Percentiles rank a stretch among this genome's conserved stretches.
Conservation (phyloP, 2,329 filamentous ascomycete species). For the Endoconidiophora polonica region DNA sequence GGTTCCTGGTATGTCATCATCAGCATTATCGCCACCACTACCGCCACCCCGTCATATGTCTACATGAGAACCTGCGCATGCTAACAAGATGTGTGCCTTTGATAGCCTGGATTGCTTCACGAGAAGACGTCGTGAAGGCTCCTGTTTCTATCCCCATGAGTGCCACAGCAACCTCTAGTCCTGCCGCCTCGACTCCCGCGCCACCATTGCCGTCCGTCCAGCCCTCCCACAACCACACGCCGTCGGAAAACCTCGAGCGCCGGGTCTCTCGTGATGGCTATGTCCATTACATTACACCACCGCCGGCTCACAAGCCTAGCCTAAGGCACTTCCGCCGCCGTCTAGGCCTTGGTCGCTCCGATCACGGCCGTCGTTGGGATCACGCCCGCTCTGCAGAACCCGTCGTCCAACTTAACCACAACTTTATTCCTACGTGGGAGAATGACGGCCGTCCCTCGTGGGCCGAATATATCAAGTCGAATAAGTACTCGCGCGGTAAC, state of each 20-base stretch:
- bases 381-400: conserved; percentile 41
- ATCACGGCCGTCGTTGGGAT: conserved; percentile 41
- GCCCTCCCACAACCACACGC: conserved; percentile 27
- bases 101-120: conserved; percentile 34
- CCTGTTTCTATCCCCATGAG: conserved; percentile 18
- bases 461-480: conserved; percentile 35
- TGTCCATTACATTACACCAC: conserved; percentile 20
- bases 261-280: conserved; percentile 33
- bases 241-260: conserved; percentile 22
- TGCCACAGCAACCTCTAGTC: conserved; percentile 20
- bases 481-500: conserved; percentile 20
- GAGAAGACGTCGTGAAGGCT: conserved; percentile 20
- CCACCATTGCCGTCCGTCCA: conserved; percentile 24
- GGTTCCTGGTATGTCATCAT: conserved; percentile 5
- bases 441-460: conserved; percentile 23
- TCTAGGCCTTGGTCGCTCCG: conserved; percentile 15
- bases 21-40: background rate
- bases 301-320: background rate
- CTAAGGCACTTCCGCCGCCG: conserved; percentile 10
- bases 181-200: conserved; percentile 20
- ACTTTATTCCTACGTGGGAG: conserved; percentile 6
- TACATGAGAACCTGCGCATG: no score
- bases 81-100: background rate
- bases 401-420: conserved; percentile 26
- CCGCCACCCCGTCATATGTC: background rate